phyloP scores from a whole-genome alignment of 768 basidiomycete genomes.

The Boletus edulis region DNA sequence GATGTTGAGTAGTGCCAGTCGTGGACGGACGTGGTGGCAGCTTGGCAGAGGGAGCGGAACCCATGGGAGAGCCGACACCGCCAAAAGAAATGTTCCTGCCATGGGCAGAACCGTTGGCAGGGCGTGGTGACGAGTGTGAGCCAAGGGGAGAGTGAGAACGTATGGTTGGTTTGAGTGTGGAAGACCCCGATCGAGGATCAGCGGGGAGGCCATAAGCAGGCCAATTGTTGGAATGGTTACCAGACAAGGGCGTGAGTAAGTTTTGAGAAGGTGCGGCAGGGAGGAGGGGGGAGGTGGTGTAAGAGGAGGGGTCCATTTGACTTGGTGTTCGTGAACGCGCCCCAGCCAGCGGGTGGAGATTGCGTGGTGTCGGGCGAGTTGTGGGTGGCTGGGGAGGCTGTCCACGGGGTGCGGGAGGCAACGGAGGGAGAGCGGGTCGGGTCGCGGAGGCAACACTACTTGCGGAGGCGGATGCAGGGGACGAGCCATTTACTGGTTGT shows the following conservation, averaged over 20 bases:
- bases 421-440: slow-evolving; percentile 57
- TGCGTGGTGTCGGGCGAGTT: slow-evolving; percentile 30
- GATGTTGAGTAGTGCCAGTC: slow-evolving; percentile 46
- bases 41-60: slow-evolving; percentile 37
- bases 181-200: slow-evolving; percentile 57
- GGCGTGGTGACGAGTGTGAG: slow-evolving; percentile 32
- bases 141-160: slow-evolving; percentile 34
- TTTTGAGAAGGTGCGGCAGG: slow-evolving; percentile 28
- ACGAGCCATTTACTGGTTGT: slow-evolving; percentile 20
- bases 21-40: slow-evolving; percentile 44
- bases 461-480: slow-evolving; percentile 27
- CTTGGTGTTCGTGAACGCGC: slow-evolving; percentile 50
- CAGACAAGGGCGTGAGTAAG: slow-evolving; percentile 41
- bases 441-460: slow-evolving; percentile 27
- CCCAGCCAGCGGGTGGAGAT: slow-evolving; percentile 36
- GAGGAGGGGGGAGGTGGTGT: slow-evolving; percentile 42
- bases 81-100: slow-evolving; percentile 51
- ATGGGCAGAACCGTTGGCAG: slow-evolving; percentile 46
- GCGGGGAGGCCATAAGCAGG: slow-evolving; percentile 53
- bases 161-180: slow-evolving; percentile 38
- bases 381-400: slow-evolving; percentile 55
- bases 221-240: slow-evolving; percentile 38
- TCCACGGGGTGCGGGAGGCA: slow-evolving; percentile 66
- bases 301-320: slow-evolving; percentile 49
- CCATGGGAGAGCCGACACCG: slow-evolving; percentile 41